Conservation (phyloP, 169 alveolate species). For the Cryptosporidium sp. region DNA sequence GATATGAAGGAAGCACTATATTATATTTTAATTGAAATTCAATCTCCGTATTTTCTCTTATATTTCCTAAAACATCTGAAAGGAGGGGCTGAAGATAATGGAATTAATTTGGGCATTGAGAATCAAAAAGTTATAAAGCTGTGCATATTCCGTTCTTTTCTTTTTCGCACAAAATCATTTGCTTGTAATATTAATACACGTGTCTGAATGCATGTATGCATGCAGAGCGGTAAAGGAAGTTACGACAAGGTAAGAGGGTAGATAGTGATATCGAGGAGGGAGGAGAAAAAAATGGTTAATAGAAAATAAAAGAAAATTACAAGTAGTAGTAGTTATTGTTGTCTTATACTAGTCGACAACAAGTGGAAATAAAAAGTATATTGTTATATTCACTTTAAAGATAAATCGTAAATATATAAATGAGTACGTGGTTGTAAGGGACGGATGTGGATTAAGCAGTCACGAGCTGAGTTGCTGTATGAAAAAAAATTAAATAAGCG, state of each 20-base stretch:
- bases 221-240: background rate
- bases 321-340: background rate
- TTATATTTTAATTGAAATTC: too few relatives aligned
- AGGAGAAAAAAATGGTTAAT: background rate
- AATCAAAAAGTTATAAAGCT: too few relatives aligned
- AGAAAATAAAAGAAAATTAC: background rate
- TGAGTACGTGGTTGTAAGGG: slow-evolving; percentile 3
- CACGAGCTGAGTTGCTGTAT: background rate
- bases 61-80: too few relatives aligned
- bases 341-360: background rate
- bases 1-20: background rate
- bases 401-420: background rate
- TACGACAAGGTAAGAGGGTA: background rate
- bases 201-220: background rate
- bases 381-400: background rate
- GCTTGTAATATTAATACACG: too few relatives aligned
- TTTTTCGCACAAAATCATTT: too few relatives aligned
- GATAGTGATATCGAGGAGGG: background rate
- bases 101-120: too few relatives aligned
- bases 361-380: background rate
- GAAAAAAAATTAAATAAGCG: background rate
- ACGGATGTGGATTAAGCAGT: background rate
- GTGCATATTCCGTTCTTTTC: too few relatives aligned
- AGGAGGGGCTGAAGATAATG: too few relatives aligned
- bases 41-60: too few relatives aligned